phyloP scores from a whole-genome alignment of 163 green algal species.

The Smithsoniella earleae region DNA sequence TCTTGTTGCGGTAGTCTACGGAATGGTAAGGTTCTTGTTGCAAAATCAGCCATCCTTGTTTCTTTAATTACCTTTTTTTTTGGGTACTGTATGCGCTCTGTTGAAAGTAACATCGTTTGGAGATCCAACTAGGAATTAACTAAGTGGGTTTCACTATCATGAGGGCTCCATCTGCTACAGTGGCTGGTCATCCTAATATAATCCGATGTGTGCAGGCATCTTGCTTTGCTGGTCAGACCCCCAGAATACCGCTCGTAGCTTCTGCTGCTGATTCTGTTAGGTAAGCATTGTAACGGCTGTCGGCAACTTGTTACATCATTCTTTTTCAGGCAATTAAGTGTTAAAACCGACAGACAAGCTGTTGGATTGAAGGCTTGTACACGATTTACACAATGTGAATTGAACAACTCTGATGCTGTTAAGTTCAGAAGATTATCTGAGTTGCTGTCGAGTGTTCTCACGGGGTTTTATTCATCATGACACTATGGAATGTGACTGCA shows the following conservation, averaged over 20 bases:
- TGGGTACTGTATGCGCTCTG: background rate
- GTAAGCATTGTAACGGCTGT: background rate
- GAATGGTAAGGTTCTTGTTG: conserved; percentile 58
- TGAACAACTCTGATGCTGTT: too few relatives aligned
- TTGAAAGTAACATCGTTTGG: background rate
- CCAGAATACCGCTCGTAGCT: conserved; percentile 74
- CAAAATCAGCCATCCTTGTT: background rate
- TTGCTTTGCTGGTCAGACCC: conserved; percentile 61
- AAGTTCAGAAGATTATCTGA: too few relatives aligned
- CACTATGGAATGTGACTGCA: too few relatives aligned
- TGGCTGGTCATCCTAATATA: too few relatives aligned
- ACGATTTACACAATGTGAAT: too few relatives aligned
- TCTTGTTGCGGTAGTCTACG: conserved; percentile 67
- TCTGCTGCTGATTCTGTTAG: conserved; percentile 64
- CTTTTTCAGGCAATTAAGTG: too few relatives aligned
- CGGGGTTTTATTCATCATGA: too few relatives aligned
- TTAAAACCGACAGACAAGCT: too few relatives aligned
- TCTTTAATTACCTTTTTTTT: background rate
- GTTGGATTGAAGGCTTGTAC: too few relatives aligned
- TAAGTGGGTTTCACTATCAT: background rate
- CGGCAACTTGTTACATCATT: too few relatives aligned
- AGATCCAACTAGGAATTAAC: conserved; percentile 17
- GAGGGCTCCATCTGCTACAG: background rate
- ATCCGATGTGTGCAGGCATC: conserved; percentile 64
- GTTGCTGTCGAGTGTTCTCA: too few relatives aligned